Percentiles rank a stretch among this genome's conserved stretches.
Evolutionary conservation across 257 asterid genomes (phyloP).

Genomic region (Handroanthus guayacan): DNA sequence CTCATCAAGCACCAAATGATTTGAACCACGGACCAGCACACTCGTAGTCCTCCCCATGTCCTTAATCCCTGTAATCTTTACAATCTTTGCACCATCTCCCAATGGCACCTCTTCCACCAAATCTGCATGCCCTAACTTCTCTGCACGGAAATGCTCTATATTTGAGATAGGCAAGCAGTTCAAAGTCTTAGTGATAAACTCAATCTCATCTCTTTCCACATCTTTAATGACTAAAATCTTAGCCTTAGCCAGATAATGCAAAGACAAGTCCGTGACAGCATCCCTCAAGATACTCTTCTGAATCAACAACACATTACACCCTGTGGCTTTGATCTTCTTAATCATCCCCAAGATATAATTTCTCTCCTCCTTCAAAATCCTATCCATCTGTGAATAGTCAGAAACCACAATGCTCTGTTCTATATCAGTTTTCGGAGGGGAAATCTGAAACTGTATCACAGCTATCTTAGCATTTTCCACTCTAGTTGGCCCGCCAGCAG

Average conservation of each 20-base stretch:
- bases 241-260: constrained; percentile 93
- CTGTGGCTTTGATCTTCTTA: constrained; percentile 92
- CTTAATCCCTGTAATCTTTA: constrained; percentile 90
- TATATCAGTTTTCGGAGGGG: constrained; percentile 97
- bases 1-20: constrained; percentile 91
- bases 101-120: constrained; percentile 90
- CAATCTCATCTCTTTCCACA: constrained; percentile 98
- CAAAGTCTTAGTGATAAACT: constrained; percentile 96
- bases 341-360: constrained; percentile 91
- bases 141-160: constrained; percentile 88
- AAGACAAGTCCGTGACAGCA: constrained; percentile 92
- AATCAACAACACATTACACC: constrained; percentile 92
- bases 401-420: constrained; percentile 98
- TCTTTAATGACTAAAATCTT: constrained; percentile 93
- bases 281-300: constrained; percentile 99
- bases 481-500: constrained; percentile 89
- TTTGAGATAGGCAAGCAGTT: constrained; percentile 96
- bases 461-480: constrained; percentile 93
- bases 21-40: constrained; percentile 92
- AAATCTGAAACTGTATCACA: constrained; percentile 93
- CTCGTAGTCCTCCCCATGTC: constrained; percentile 97
- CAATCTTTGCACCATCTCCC: constrained; percentile 98
- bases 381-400: constrained; percentile 97
- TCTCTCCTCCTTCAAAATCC: constrained; percentile 98
- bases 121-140: constrained; percentile 90